These are phyloP conservation scores for Karstenula rhodostoma DNA, from an alignment of 2,329 filamentous ascomycete genomes.

Conservation along the genomic window DNA sequence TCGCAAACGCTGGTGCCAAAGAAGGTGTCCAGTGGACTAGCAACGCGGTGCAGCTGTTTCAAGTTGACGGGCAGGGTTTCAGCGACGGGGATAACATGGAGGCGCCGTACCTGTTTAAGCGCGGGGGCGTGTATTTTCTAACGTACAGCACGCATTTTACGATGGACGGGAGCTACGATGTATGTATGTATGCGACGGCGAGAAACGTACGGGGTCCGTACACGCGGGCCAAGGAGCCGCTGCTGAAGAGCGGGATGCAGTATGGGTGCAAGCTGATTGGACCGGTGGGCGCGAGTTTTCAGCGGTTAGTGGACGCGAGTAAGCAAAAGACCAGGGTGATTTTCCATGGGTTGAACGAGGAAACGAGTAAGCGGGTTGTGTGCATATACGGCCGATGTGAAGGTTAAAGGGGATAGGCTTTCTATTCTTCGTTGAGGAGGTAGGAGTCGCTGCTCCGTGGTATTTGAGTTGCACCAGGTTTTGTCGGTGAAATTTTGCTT, in stretches of 20 bases:
- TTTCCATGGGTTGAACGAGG: constrained; percentile 13
- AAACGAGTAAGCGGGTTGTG: constrained; percentile 2
- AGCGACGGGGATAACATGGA: constrained; percentile 13
- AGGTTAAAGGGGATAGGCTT: constrained; percentile 9
- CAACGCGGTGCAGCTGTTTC: constrained; percentile 7
- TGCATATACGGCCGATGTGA: constrained; percentile 14
- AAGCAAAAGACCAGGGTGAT: not conserved
- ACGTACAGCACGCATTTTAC: constrained; percentile 13
- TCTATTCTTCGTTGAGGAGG: not conserved
- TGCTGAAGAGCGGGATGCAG: constrained; percentile 10
- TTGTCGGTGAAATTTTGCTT: not conserved
- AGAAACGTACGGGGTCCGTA: constrained; percentile 10
- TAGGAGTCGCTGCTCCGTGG: not conserved
- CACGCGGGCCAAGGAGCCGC: constrained; percentile 5
- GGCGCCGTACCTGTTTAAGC: constrained; percentile 12
- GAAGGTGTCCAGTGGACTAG: constrained; percentile 6
- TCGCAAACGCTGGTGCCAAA: not conserved
- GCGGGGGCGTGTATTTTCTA: constrained; percentile 7
- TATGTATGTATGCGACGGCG: constrained; percentile 14
- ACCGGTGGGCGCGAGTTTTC: constrained; percentile 11
- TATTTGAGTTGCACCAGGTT: not conserved
- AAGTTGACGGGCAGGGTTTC: constrained; percentile 10
- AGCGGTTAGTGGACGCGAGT: not conserved
- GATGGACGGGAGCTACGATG: constrained; percentile 9
- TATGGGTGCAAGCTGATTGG: constrained; percentile 13